Conservation (phyloP, 495 filamentous ascomycete species). For the Hyaloscypha bicolor region DNA sequence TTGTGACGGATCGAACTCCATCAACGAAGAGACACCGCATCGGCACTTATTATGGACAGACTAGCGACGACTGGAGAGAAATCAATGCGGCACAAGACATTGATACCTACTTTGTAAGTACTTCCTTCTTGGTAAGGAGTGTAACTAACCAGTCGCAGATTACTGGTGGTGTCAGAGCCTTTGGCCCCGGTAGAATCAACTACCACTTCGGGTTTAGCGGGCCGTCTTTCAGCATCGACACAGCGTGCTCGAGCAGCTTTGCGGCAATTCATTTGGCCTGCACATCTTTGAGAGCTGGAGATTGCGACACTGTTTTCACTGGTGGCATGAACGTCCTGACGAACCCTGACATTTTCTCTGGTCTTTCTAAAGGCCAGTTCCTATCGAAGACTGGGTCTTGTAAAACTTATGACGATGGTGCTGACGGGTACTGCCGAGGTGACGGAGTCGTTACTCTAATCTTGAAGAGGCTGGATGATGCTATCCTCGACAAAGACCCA, state of each 20-base stretch:
- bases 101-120: constrained; percentile 91
- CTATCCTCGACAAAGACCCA: constrained; percentile 69
- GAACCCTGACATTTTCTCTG: constrained; percentile 83
- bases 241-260: constrained; percentile 56
- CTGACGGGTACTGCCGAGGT: constrained; percentile 75
- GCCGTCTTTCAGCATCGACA: constrained; percentile 51
- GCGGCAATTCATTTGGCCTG: constrained; percentile 53
- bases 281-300: constrained; percentile 47
- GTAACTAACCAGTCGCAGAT: constrained; percentile 89
- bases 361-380: constrained; percentile 65
- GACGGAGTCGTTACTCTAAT: constrained; percentile 73
- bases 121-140: constrained; percentile 78
- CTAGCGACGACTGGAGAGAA: constrained; percentile 53
- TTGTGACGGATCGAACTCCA: constrained; percentile 78
- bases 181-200: constrained; percentile 64
- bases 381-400: constrained; percentile 46
- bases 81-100: constrained; percentile 87
- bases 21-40: constrained; percentile 46
- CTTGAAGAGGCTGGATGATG: constrained; percentile 77
- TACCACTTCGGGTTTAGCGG: constrained; percentile 53
- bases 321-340: constrained; percentile 78
- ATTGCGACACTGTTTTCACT: constrained; percentile 53
- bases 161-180: constrained; percentile 83
- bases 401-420: constrained; percentile 50
- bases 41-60: constrained; percentile 51